Percentiles rank a stretch among this genome's conserved stretches.
Evolutionary conservation across 2,329 filamentous ascomycete species (phyloP).

Genomic region (Pseudocercospora fijiensis): DNA sequence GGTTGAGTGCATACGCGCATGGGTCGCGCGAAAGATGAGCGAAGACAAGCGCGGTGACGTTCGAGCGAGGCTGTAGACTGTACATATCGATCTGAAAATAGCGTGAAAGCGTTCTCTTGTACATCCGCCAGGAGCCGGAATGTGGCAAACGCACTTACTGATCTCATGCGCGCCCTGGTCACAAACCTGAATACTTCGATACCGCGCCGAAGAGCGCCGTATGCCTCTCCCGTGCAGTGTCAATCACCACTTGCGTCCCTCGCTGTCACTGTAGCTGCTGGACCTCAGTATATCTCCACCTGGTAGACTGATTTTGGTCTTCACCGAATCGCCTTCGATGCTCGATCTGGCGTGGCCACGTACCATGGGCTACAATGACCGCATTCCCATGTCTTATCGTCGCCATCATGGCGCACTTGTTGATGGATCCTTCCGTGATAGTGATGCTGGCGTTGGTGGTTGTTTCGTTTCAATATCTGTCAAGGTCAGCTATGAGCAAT

Average conservation of each 20-base stretch:
- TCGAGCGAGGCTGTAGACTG: constrained; percentile 12
- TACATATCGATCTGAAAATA: neutral
- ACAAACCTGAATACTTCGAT: too few species aligned
- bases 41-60: constrained; percentile 4
- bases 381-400: neutral
- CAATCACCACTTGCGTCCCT: neutral
- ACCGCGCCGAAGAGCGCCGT: too few species aligned
- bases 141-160: neutral
- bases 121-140: neutral
- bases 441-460: neutral
- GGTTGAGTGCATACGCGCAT: constrained; percentile 49
- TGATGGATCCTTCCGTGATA: neutral
- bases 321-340: too few species aligned
- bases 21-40: constrained; percentile 42
- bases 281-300: neutral
- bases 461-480: neutral
- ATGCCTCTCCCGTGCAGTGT: neutral
- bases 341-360: neutral
- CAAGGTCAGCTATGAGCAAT: neutral
- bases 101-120: neutral
- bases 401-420: neutral
- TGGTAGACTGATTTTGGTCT: too few species aligned
- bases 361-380: neutral
- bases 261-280: neutral
- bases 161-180: neutral